Evolutionary conservation across 139 green algal genomes (phyloP), one percentile per base, ranked within the genome.

Genomic region (Chlorella sp.): DNA sequence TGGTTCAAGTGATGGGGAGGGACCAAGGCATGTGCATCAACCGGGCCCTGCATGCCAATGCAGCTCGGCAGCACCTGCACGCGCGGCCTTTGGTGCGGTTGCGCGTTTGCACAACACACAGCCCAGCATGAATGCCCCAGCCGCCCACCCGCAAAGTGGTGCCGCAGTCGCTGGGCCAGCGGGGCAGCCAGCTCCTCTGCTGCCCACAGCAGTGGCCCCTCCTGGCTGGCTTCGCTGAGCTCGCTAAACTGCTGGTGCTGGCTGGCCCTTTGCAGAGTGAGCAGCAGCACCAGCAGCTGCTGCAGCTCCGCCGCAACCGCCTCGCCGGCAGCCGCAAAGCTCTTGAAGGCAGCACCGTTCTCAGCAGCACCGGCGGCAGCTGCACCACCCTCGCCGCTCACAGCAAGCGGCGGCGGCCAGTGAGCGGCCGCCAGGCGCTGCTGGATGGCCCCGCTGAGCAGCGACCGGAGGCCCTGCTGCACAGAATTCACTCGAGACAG

Each of bases 201-300:
- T 23, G 38, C 78, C 90, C 90, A 91, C 68, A 93, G 80, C 76
- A 86, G 72, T 28, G 90, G 83, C 20, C 67, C 76, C 60, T 89
- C 86, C 55, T 44, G 74, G 32, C 30, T 57, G 16, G 32, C 63
- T 63, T 83, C 73, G 16, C 0, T 56, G 34, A 76, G 78, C 13
- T 36, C 32, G 39, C 63, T 64, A 51, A 88, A 87, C n/a, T 64
- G 16, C 64, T 64, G 60, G 44, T 84, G 71, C 34, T 87, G 68
- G 26, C 68, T 26, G 15, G 84, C 72, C 5, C 80, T 64, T 78
- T 91, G 87, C 68, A 91, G 83, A 34, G 84, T 85, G 34, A 74
- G 18, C 71, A 86, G 82, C 63, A 80, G 55, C 41, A 86, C 65
- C 39, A 86, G 57, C 67, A 90, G 63, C 44, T 85, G 80, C 63